Percentiles rank a stretch among this genome's conserved stretches.
Conservation (phyloP, 371 early-diverging fungal species). For the Syncephalis plumigaleata region DNA sequence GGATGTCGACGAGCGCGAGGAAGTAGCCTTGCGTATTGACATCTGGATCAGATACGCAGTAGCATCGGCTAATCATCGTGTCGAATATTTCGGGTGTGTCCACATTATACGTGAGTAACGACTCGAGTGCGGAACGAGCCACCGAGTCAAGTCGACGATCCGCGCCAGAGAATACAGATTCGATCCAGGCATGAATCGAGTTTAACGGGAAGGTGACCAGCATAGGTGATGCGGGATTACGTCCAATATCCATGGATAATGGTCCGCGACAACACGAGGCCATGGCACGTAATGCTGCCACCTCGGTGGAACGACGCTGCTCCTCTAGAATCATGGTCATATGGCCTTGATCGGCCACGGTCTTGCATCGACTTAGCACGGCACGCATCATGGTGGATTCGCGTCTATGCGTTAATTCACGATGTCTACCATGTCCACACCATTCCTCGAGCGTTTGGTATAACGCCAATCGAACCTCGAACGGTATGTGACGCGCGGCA, state of each 20-base stretch:
- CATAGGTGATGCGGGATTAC: too few relatives aligned
- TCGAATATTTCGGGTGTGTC: constrained; percentile 41
- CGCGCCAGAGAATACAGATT: constrained; percentile 45
- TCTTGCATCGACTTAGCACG: constrained; percentile 59
- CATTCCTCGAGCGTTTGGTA: constrained; percentile 83
- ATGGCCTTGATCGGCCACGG: constrained; percentile 38
- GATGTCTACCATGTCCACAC: constrained; percentile 71
- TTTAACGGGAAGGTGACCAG: too few relatives aligned
- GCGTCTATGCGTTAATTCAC: constrained; percentile 36
- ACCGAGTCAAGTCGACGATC: constrained; percentile 31
- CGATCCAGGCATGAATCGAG: constrained; percentile 23
- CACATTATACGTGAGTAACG: constrained; percentile 49
- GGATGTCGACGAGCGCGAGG: constrained; percentile 46
- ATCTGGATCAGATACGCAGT: constrained; percentile 36
- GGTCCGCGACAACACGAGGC: constrained; percentile 39
- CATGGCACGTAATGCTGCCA: constrained; percentile 74
- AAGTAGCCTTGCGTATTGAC: constrained; percentile 56
- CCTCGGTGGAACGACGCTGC: constrained; percentile 56
- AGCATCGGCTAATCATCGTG: constrained; percentile 50
- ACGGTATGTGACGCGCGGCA: constrained; percentile 34
- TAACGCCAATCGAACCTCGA: constrained; percentile 53
- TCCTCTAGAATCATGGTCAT: constrained; percentile 51
- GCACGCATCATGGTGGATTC: constrained; percentile 57
- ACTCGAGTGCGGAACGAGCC: constrained; percentile 36
- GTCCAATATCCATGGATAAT: too few relatives aligned